Evolutionary conservation across 768 basidiomycete genomes (phyloP), one percentile per base, ranked within the genome.

Genomic region (Tylopilus rubrobrunneus): DNA sequence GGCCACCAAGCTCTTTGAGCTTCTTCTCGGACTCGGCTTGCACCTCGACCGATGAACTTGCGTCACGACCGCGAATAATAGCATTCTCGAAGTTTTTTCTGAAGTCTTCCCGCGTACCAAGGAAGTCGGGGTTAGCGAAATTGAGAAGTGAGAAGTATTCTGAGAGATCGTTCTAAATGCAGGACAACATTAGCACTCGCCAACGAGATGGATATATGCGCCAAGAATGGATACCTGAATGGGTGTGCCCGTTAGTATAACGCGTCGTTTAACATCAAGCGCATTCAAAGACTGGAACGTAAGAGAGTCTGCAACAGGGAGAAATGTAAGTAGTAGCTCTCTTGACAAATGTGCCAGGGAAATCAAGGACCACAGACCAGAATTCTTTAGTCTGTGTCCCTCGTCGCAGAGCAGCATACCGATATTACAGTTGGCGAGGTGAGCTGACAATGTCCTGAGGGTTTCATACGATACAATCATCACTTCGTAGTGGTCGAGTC

Each of bases 401-500:
- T 99, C 96, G 63, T 99, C 96, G 57, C 93, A 96, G 29, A 99
- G 81, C n/a, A 99, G 73, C 15, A 99, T 72, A 2, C 97, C 97
- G 45, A 99, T 89, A 48, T 77, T 84, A 58, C 89, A 92, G 52
- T 79, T 82, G 4, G 85, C 84, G 11, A 98, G 77, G 63, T 95
- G 83, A 0, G 71, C 83, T 8, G 85, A 79, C 12, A 98, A 74
- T 5, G 87, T 87, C 19, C 96, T 84, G 48, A 99, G 78, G 0
- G 92, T 96, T 69, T 99, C 96, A 60, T 99, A 99, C 0, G 97
- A 98, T 6, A 97, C 94, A 59, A 99, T 98, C 90, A 99, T 92
- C 43, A 98, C 96, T 95, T 56, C 0, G 29, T 40, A n/a, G 49
- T 28, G 25, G 14, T 34, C 17, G 31, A 27, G 34, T 33, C 8